Conservation (phyloP, 257 asterid species). For the Solanum medicagineum region DNA sequence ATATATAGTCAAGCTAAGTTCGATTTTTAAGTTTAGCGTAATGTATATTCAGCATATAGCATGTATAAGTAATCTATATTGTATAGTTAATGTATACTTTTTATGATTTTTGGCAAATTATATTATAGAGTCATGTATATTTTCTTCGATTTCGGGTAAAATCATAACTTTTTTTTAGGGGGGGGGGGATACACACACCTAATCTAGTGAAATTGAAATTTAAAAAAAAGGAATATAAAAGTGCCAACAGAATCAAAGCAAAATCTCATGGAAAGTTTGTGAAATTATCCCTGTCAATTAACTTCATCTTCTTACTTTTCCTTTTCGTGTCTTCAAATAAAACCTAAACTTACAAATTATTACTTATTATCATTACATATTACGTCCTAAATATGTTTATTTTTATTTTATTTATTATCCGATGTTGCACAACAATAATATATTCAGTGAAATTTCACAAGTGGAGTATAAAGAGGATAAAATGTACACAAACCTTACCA, state of each 20-base stretch:
- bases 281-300: not conserved
- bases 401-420: not conserved
- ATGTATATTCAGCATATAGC: too few species aligned
- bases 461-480: too few species aligned
- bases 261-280: not conserved
- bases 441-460: too few species aligned
- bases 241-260: not conserved
- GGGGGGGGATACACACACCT: not conserved
- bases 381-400: not conserved
- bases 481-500: too few species aligned
- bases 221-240: not conserved
- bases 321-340: not conserved
- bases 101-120: too few species aligned
- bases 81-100: too few species aligned
- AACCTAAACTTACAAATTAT: not conserved
- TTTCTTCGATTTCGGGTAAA: too few species aligned
- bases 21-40: rapidly evolving
- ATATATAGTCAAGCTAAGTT: too few species aligned
- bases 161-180: too few species aligned
- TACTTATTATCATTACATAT: not conserved
- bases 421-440: too few species aligned
- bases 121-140: too few species aligned
- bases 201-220: not conserved
- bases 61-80: too few species aligned
- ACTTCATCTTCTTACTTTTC: not conserved